Base-by-base conservation (phyloP, 768 basidiomycete species). In the Xerocomellus amylosporus region DNA sequence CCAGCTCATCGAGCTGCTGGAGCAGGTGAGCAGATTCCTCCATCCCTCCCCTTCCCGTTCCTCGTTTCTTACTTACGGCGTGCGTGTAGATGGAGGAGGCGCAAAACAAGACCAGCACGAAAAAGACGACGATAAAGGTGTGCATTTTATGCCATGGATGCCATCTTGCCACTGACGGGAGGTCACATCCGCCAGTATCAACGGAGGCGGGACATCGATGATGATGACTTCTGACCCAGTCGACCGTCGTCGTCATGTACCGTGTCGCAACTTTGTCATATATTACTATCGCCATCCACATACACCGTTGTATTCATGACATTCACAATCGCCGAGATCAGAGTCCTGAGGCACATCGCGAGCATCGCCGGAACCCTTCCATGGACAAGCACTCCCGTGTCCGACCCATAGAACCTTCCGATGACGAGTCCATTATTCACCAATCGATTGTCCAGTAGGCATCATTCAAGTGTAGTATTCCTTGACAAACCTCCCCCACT, bases 1-100 rank as follows among this genome's bases (percentile, higher is more conserved):
- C 44, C 90, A 93, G 67, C 78, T 97, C 50, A 91, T 97, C 59
- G 86, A 85, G 45, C 74, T 96, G 34, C 78, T 96, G 54, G 88
- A 95, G 61, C 90, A 96, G 81, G 93, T 88, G 56, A 58, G 64
- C 26, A 31, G 38, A n/a, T 20, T n/a, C 24, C 37, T 13, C n/a
- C 30, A 9, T 31, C 24, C 42, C 34, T n/a, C 19, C 26, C 33
- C n/a, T n/a, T 5, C 14, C 13, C 33, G 15, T 36, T 5, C 37
- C 10, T 50, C 17, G 12, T 38, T 13, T 31, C 20, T 37, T 30
- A 24, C 28, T 64, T 14, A 65, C 20, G 33, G 8, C 37, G 20
- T 19, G 38, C 28, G 33, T 52, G 33, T 56, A 85, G 83, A 79
- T 85, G 70, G 83, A 85, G 58, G 77, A 79, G 34, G 79, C 75